phyloP scores from a whole-genome alignment of 2,329 filamentous ascomycete species.

The Aspergillus sp. region DNA sequence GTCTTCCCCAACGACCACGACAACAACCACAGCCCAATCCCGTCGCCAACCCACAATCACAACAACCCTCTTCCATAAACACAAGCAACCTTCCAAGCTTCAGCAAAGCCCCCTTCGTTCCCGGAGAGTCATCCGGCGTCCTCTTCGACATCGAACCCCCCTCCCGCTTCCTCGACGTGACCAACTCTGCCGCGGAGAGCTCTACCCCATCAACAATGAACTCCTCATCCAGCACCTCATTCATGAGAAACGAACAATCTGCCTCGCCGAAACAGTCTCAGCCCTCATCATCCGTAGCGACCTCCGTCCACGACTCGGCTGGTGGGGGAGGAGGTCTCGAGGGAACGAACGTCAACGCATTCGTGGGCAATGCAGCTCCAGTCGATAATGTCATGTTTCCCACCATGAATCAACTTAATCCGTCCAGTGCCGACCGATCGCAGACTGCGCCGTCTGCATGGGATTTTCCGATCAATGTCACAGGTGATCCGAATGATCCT shows the following conservation, averaged over 20 bases:
- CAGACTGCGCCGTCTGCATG: constrained; percentile 36
- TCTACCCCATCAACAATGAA: constrained; percentile 16
- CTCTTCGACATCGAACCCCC: constrained; percentile 40
- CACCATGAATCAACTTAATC: constrained; percentile 22
- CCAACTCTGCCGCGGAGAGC: constrained; percentile 16
- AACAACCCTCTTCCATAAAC: background rate
- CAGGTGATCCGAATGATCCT: constrained; percentile 17
- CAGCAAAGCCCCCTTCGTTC: constrained; percentile 7
- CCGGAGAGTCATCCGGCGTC: constrained; percentile 11
- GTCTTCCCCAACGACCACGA: constrained; percentile 26
- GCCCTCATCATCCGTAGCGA: constrained; percentile 1
- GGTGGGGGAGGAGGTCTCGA: background rate
- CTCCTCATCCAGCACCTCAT: constrained; percentile 13
- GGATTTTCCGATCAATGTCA: constrained; percentile 29
- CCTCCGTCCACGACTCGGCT: background rate
- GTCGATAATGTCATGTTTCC: constrained; percentile 20
- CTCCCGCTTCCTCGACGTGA: constrained; percentile 33
- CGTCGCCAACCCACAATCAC: constrained; percentile 4
- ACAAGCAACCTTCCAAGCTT: constrained; percentile 7
- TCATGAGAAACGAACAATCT: constrained; percentile 11
- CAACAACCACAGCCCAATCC: constrained; percentile 12
- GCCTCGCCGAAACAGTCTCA: constrained; percentile 21
- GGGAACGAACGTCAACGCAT: constrained; percentile 11
- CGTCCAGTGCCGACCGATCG: constrained; percentile 27
- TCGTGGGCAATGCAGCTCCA: constrained; percentile 19